phyloP scores from a whole-genome alignment of 2,329 filamentous ascomycete genomes.

The Sclerotiophoma versabilis region DNA sequence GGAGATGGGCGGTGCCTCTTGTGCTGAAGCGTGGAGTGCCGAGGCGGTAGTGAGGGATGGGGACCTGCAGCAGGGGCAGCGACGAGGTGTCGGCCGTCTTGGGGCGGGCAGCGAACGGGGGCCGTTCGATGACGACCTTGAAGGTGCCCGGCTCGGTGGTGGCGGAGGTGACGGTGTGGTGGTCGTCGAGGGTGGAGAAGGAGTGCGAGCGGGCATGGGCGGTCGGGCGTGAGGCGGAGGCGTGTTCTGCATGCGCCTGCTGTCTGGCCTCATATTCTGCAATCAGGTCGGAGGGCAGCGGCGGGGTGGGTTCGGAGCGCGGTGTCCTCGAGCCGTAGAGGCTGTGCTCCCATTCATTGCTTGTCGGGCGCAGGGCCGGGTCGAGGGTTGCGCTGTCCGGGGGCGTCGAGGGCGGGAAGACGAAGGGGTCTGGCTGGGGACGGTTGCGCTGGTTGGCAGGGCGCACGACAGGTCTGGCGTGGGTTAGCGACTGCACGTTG shows the following conservation, averaged over 20 bases:
- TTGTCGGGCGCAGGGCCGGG: slow-evolving; percentile 36
- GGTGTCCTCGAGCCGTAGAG: slow-evolving; percentile 45
- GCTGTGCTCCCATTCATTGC: slow-evolving; percentile 49
- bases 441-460: slow-evolving; percentile 44
- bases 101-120: slow-evolving; percentile 63
- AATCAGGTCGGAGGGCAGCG: slow-evolving; percentile 26
- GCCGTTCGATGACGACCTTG: slow-evolving; percentile 80
- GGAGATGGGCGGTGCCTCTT: slow-evolving; percentile 76
- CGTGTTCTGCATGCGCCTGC: slow-evolving; percentile 14
- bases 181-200: slow-evolving; percentile 77
- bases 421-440: slow-evolving; percentile 45
- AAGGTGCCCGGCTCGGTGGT: slow-evolving; percentile 72
- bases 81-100: slow-evolving; percentile 66
- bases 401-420: slow-evolving; percentile 50
- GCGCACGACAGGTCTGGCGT: slow-evolving; percentile 46
- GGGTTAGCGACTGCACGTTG: slow-evolving; percentile 2
- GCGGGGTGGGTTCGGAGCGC: slow-evolving; percentile 35
- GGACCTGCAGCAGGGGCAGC: slow-evolving; percentile 70
- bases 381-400: slow-evolving; percentile 47
- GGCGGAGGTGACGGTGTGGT: slow-evolving; percentile 55
- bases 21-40: slow-evolving; percentile 82
- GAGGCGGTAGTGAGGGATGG: slow-evolving; percentile 84
- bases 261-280: slow-evolving; percentile 6
- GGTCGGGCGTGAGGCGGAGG: slow-evolving; percentile 28
- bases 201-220: slow-evolving; percentile 68